Evolutionary conservation across 2,329 filamentous ascomycete genomes (phyloP).

Genomic region (Aspergillus eucalypticola): DNA sequence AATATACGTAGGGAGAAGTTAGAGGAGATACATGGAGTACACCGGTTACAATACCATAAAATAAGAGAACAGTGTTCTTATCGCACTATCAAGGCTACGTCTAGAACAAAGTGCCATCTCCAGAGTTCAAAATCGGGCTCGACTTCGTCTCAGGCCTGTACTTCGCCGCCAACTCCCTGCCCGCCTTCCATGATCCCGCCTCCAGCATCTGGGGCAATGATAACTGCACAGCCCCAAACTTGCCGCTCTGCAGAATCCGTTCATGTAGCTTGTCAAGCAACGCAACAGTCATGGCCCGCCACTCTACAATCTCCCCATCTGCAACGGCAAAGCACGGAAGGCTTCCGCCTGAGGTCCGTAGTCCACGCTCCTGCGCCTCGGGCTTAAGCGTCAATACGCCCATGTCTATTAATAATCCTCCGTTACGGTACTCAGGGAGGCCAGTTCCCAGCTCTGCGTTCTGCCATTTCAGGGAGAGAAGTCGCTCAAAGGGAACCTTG

Average conservation of each 20-base stretch:
- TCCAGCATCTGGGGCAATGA: constrained; percentile 55
- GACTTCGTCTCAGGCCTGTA: constrained; percentile 35
- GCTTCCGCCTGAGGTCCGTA: constrained; percentile 44
- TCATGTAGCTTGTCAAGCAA: constrained; percentile 57
- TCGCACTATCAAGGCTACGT: too few species aligned
- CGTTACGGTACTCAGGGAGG: constrained; percentile 71
- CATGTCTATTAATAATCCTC: constrained; percentile 66
- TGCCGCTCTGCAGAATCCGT: constrained; percentile 49
- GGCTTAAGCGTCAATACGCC: constrained; percentile 55
- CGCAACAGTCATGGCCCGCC: constrained; percentile 64
- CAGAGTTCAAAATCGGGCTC: constrained; percentile 42
- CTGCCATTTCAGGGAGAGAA: constrained; percentile 55
- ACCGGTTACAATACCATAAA: too few species aligned
- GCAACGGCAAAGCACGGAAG: constrained; percentile 56
- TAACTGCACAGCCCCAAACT: constrained; percentile 39
- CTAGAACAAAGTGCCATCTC: constrained; percentile 45
- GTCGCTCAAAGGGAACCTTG: constrained; percentile 62
- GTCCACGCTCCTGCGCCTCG: constrained; percentile 46
- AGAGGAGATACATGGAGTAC: too few species aligned
- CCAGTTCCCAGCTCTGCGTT: constrained; percentile 63
- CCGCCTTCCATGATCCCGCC: constrained; percentile 56
- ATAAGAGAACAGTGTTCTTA: too few species aligned
- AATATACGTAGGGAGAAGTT: too few species aligned
- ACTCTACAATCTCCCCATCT: constrained; percentile 65
- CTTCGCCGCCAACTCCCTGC: constrained; percentile 39